Evolutionary conservation across 2,329 filamentous ascomycete genomes (phyloP), one percentile per base, ranked within the genome.

Genomic region (Botrytis tulipae): DNA sequence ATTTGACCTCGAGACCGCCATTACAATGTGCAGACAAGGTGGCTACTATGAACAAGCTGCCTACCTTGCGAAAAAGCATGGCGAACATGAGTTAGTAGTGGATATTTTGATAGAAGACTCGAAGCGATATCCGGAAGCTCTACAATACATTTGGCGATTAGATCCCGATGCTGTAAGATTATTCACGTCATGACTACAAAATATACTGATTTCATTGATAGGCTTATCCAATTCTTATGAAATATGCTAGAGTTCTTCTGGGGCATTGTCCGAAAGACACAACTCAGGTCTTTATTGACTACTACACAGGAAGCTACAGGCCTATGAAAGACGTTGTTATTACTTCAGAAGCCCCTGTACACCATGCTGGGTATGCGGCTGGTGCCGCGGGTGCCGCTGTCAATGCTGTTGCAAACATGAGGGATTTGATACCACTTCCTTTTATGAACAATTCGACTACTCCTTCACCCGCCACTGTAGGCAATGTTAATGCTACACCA

Each of bases 41-140:
- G 95, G 96, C 0, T 99, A 99, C 82, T 97, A 92, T 79, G 95
- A 98, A 74, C 97, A 99, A 84, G 96, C 96, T 22, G 96, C 95
- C 6, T 99, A 97, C 79, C 87, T 99, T 54, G 96, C 97, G 10
- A 93, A 94, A 74, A 95, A 98, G 82, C 95, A 99, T 80, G 92
- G 93, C 9, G 96, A 99, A 81, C 93, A 94, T 76, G 94, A 97
- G 73, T 85, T 98, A 74, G 96, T 99, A 0, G 93, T 98, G 6
- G 95, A 98, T 80, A 97, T 99, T 66, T 82, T 99, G 70, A 95
- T 99, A 69, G 96, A 99, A 80, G 95, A 99, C 79, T 94, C 95
- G 0, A 96, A 97, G 81, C 92, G 92, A 77, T 98, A 97, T 80
- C 87, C 87, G 0, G 94, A 97, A 80, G 95, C 96, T 0, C 85